Conservation (phyloP, 1,284 basidiomycete species). For the Limonomyces culmigenus region DNA sequence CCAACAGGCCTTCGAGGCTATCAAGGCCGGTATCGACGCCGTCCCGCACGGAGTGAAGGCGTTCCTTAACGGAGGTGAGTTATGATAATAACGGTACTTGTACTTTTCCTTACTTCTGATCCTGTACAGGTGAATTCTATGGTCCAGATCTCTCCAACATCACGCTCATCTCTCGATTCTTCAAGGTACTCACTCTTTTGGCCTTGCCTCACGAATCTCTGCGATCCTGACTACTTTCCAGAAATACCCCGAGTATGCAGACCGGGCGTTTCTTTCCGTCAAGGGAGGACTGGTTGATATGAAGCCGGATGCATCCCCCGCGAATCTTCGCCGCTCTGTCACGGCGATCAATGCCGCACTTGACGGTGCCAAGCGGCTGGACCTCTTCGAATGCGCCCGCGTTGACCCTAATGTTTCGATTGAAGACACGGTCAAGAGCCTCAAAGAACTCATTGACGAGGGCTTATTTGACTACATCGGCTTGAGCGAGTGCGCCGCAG, state of each 20-base stretch:
- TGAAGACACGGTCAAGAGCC: conserved; percentile 15
- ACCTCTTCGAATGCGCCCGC: conserved; percentile 24
- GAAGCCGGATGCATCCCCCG: conserved; percentile 15
- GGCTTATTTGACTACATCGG: conserved; percentile 31
- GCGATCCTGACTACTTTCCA: too few species aligned
- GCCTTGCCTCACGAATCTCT: too few species aligned
- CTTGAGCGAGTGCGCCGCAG: conserved; percentile 28
- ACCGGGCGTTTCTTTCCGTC: conserved; percentile 29
- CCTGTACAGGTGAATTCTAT: conserved; percentile 23
- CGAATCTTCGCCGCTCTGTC: conserved; percentile 23
- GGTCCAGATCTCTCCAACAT: conserved; percentile 20
- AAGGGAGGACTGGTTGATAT: conserved; percentile 21
- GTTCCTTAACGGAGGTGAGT: conserved; percentile 28
- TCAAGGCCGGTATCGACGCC: conserved; percentile 44
- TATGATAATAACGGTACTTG: background rate
- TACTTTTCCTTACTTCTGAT: conserved; percentile 1
- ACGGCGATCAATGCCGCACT: conserved; percentile 19
- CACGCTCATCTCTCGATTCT: conserved; percentile 25
- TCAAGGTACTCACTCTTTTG: too few species aligned
- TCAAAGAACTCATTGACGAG: conserved; percentile 15
- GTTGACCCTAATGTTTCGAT: conserved; percentile 15
- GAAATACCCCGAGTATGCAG: conserved; percentile 33
- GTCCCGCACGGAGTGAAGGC: conserved; percentile 27
- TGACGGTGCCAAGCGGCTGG: conserved; percentile 22
- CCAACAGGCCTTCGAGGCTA: conserved; percentile 38